Evolutionary conservation across 2,329 filamentous ascomycete genomes (phyloP), one percentile per base, ranked within the genome.

Genomic region (Alternaria sp.): DNA sequence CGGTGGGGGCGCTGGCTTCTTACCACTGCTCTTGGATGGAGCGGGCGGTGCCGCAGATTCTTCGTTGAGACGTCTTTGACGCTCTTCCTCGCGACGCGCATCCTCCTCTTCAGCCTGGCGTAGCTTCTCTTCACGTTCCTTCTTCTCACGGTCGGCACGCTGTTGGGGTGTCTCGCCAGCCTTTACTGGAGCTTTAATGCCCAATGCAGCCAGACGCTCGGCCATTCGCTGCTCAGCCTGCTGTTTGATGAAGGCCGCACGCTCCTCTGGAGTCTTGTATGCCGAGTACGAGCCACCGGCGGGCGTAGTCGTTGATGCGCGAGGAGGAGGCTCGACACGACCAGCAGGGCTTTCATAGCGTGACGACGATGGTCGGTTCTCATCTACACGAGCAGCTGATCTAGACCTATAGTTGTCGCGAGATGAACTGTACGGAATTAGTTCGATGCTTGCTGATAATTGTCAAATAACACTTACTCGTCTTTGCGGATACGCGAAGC

Each of bases 211-310:
- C 74, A 99, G 88, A 64, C 96, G 90, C 80, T 98, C 96, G 36
- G 96, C 95, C 91, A 99, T 98, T 63, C 95, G 92, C 77, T 95
- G 93, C 79, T 98, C 94, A 9, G 96, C 96, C 79, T 97, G 95
- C 79, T 97, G 94, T 79, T 96, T 97, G 76, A 98, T 97, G 75
- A 96, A 97, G 6, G 95, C 93, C 36, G 96, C 93, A 59, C 96
- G 89, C 75, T 99, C 95, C 80, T 98, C 94, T 0, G 94, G 91
- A 0, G 94, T 97, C 81, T 92, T 93, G 79, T 96, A 96, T 5
- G 93, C 88, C 3, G 92, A 87, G 76, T 97, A 96, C 1, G 91
- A 90, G 1, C 89, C 88, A 3, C 89, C 88, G 28, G 88, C 81
- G 28, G 83, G 76, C 15, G 83, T 73, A 15, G 86, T 83, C 6